These are phyloP conservation scores for Phytophthora sp. DNA, from an alignment of 352 stramenopile species.

Conservation along the genomic window DNA sequence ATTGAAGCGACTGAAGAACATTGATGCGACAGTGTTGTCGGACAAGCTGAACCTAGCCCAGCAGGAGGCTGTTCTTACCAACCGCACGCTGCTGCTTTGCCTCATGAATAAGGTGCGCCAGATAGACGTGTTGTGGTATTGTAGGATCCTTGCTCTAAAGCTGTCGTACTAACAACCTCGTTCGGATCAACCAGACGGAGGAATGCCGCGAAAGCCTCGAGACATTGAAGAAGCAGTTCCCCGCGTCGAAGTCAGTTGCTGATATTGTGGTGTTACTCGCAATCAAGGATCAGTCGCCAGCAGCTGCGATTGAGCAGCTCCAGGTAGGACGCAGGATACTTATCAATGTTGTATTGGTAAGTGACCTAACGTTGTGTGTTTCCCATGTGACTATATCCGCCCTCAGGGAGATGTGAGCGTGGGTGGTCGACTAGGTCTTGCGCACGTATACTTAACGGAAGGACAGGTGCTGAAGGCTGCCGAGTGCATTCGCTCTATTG, in stretches of 20 bases:
- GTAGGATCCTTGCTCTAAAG: background rate
- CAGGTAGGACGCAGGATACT: constrained; percentile 31
- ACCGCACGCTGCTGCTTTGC: constrained; percentile 73
- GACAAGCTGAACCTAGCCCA: constrained; percentile 69
- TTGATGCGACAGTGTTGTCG: constrained; percentile 55
- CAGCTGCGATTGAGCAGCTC: constrained; percentile 55
- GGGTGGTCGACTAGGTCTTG: constrained; percentile 67
- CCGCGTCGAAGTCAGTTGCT: constrained; percentile 54
- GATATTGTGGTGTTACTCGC: constrained; percentile 74
- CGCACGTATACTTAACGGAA: constrained; percentile 75
- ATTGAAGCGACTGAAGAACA: constrained; percentile 79
- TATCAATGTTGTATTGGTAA: background rate
- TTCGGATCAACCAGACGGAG: constrained; percentile 48
- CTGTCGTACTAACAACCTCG: constrained; percentile 9
- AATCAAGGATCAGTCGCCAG: constrained; percentile 67
- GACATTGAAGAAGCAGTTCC: constrained; percentile 65
- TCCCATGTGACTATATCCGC: background rate
- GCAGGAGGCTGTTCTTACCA: constrained; percentile 78
- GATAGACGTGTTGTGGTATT: background rate
- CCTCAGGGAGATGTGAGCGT: constrained; percentile 54
- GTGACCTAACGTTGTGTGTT: background rate
- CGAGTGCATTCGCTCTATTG: constrained; percentile 66
- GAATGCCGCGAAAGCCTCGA: constrained; percentile 66
- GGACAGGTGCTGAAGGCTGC: constrained; percentile 55
- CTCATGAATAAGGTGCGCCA: constrained; percentile 73